phyloP scores from a whole-genome alignment of 192 early-diverging fungal genomes.

The Entomortierella chlamydospora region DNA sequence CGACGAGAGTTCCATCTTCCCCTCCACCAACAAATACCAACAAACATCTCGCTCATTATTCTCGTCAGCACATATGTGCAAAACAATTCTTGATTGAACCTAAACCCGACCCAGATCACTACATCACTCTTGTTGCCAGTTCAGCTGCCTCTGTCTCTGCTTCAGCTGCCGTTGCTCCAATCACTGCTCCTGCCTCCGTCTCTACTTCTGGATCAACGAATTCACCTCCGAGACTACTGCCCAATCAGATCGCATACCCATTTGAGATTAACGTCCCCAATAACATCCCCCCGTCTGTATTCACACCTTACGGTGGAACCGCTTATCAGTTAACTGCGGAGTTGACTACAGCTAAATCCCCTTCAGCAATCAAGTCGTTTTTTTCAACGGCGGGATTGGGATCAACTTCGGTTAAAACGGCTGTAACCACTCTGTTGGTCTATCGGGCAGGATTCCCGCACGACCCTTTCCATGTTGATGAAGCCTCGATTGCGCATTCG shows the following conservation, averaged over 20 bases:
- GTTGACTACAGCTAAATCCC: slow-evolving; percentile 1
- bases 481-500: neutral
- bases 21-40: neutral
- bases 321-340: slow-evolving; percentile 7
- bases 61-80: slow-evolving; percentile 15
- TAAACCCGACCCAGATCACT: slow-evolving; percentile 1
- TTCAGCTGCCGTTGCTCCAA: too few species aligned
- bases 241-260: slow-evolving; percentile 11
- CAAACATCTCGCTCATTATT: slow-evolving; percentile 14
- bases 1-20: neutral
- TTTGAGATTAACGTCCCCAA: slow-evolving; percentile 27
- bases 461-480: neutral
- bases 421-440: neutral
- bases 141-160: too few species aligned
- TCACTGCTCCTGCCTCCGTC: too few species aligned
- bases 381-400: neutral
- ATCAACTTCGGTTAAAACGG: neutral
- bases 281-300: slow-evolving; percentile 11
- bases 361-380: neutral
- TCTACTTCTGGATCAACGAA: neutral
- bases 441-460: slow-evolving; percentile 9
- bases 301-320: slow-evolving; percentile 22
- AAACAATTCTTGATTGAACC: slow-evolving; percentile 26
- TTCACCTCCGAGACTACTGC: neutral
- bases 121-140: slow-evolving; percentile 13